Conservation (phyloP, 2,329 filamentous ascomycete genomes). For the Orbilia oligospora region DNA sequence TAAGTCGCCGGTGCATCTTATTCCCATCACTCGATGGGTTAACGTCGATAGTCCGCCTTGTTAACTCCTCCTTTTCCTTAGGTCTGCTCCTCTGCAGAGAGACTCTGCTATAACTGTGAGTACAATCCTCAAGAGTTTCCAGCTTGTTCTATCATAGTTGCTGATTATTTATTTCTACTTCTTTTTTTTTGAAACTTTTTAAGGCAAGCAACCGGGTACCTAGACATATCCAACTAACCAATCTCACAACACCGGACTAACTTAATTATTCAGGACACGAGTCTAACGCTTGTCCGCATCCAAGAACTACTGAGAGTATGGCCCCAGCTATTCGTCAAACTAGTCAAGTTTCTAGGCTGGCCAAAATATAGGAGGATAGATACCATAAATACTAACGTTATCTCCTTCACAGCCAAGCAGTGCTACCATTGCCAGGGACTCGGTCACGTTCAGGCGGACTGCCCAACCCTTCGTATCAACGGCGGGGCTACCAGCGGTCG, state of each 20-base stretch:
- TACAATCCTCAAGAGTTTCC: constrained; percentile 59
- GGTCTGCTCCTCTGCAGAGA: constrained; percentile 97
- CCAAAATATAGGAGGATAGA: not conserved
- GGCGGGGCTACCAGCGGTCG: constrained; percentile 83
- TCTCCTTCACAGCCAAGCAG: constrained; percentile 80
- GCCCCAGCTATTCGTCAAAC: constrained; percentile 5
- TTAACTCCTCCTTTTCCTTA: constrained; percentile 69
- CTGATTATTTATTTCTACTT: too few relatives aligned
- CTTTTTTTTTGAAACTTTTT: constrained; percentile 1
- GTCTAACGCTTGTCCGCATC: constrained; percentile 96
- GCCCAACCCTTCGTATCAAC: constrained; percentile 93
- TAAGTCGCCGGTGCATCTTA: constrained; percentile 66
- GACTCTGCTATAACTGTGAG: constrained; percentile 99
- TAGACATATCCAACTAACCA: not conserved
- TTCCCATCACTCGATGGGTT: not conserved
- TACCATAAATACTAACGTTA: constrained; percentile 5
- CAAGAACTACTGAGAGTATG: constrained; percentile 90
- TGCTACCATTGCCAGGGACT: constrained; percentile 99
- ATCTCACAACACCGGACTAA: constrained; percentile 34
- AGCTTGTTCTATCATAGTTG: not conserved
- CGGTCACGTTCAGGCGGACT: constrained; percentile 98
- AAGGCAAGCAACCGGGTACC: constrained; percentile 84
- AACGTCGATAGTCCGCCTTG: not conserved
- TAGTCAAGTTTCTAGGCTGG: too few relatives aligned
- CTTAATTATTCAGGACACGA: constrained; percentile 77